These are phyloP conservation scores for Globisporangium rhizosaccharum DNA, from an alignment of 352 stramenopile genomes.

Conservation along the genomic window DNA sequence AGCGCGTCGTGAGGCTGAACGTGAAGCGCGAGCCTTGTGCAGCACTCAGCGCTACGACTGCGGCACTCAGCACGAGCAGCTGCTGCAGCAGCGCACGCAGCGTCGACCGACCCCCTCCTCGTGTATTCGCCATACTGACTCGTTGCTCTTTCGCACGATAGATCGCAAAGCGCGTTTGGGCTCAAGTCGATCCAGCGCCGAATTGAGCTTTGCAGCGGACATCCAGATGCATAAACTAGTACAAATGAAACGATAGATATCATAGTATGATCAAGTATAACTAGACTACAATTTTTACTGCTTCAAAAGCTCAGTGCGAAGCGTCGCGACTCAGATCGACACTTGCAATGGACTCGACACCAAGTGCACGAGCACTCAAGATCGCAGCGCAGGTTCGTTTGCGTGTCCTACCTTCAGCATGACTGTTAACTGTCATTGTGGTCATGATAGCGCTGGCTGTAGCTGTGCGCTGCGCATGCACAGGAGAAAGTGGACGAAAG, in stretches of 20 bases:
- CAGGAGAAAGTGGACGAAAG: not conserved
- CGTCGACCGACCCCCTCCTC: not conserved
- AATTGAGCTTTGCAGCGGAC: no score
- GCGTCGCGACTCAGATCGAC: no score
- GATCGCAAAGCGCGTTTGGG: not conserved
- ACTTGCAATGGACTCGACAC: not conserved
- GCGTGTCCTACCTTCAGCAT: not conserved
- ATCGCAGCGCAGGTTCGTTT: not conserved
- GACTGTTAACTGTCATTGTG: not conserved
- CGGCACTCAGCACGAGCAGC: constrained; percentile 14
- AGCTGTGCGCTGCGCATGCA: not conserved
- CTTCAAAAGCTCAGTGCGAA: no score
- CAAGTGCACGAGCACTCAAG: not conserved
- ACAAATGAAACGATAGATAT: not conserved
- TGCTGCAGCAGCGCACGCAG: constrained; percentile 8
- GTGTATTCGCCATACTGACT: not conserved
- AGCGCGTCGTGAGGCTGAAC: constrained; percentile 33
- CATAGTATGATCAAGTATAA: no score
- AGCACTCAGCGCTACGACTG: constrained; percentile 13
- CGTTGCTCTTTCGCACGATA: not conserved
- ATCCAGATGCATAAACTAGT: not conserved
- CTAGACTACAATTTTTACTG: no score
- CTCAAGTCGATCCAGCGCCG: no score
- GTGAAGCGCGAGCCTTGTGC: constrained; percentile 37
- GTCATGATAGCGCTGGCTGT: not conserved